Evolutionary conservation across 352 stramenopile species (phyloP).

Genomic region (Halophytophthora polymorphica): DNA sequence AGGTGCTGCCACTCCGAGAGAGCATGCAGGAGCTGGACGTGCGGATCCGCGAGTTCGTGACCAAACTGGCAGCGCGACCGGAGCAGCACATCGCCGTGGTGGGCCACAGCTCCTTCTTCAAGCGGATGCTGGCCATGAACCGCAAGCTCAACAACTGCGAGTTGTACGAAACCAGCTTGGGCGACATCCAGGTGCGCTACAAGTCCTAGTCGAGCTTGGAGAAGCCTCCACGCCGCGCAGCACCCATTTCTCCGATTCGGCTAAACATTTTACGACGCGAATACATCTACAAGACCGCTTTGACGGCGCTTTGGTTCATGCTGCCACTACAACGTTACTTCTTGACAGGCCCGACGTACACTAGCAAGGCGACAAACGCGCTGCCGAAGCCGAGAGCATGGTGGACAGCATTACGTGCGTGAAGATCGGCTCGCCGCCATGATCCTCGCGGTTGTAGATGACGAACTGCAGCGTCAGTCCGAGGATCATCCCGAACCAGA

Average conservation of each 20-base stretch:
- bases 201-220: too few relatives aligned
- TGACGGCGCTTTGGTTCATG: background rate
- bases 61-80: constrained; percentile 45
- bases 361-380: constrained; percentile 43
- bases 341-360: constrained; percentile 33
- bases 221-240: too few relatives aligned
- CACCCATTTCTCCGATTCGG: background rate
- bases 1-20: constrained; percentile 64
- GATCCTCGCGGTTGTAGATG: constrained; percentile 81
- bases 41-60: constrained; percentile 65
- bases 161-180: constrained; percentile 36
- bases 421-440: constrained; percentile 76
- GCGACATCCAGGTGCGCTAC: constrained; percentile 20
- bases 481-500: constrained; percentile 79
- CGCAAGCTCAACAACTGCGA: constrained; percentile 84
- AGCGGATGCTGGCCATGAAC: constrained; percentile 75
- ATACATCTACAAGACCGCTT: background rate
- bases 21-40: constrained; percentile 48
- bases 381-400: constrained; percentile 60
- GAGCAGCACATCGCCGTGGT: constrained; percentile 77
- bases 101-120: constrained; percentile 84
- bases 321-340: constrained; percentile 15
- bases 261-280: background rate
- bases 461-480: constrained; percentile 67
- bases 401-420: constrained; percentile 75